Percentiles rank a stretch among this genome's conserved stretches.
Evolutionary conservation across 257 asterid species (phyloP).

Genomic region (Handroanthus guayacan): DNA sequence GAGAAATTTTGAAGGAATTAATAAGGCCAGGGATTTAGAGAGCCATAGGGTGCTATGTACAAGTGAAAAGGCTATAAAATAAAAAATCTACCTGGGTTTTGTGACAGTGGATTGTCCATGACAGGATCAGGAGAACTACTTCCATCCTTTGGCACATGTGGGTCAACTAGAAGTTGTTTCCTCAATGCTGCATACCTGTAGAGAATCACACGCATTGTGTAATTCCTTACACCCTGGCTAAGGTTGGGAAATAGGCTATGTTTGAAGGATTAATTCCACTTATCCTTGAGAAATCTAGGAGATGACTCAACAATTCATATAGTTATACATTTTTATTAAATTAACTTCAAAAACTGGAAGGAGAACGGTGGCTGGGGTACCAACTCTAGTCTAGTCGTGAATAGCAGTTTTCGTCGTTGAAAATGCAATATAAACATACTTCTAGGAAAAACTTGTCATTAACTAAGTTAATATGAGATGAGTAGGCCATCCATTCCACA

Average conservation of each 20-base stretch:
- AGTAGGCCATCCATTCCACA: neutral
- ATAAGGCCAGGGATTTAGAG: neutral
- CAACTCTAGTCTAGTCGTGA: too few relatives aligned
- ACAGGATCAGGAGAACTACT: constrained; percentile 73
- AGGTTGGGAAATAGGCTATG: too few relatives aligned
- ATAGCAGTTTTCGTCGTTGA: too few relatives aligned
- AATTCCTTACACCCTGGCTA: neutral
- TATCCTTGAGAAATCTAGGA: constrained; percentile 9
- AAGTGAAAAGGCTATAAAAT: neutral
- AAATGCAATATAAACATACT: neutral
- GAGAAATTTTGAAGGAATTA: neutral
- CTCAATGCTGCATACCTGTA: constrained; percentile 87
- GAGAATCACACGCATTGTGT: neutral
- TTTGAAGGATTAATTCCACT: neutral
- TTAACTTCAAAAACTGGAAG: constrained; percentile 6
- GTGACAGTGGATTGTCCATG: constrained; percentile 95
- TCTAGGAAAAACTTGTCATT: neutral
- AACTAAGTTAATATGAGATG: neutral
- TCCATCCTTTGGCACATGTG: constrained; percentile 80
- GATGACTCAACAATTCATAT: neutral
- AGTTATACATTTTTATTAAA: constrained; percentile 4
- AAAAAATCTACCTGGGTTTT: constrained; percentile 73
- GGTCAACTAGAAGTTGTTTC: constrained; percentile 90
- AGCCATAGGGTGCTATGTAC: neutral
- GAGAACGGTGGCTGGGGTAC: neutral